A percentile compares a stretch with the other conserved stretches of the same genome.
Evolutionary conservation across 768 basidiomycete species (phyloP).

Genomic region (Lactarius hatsudake): DNA sequence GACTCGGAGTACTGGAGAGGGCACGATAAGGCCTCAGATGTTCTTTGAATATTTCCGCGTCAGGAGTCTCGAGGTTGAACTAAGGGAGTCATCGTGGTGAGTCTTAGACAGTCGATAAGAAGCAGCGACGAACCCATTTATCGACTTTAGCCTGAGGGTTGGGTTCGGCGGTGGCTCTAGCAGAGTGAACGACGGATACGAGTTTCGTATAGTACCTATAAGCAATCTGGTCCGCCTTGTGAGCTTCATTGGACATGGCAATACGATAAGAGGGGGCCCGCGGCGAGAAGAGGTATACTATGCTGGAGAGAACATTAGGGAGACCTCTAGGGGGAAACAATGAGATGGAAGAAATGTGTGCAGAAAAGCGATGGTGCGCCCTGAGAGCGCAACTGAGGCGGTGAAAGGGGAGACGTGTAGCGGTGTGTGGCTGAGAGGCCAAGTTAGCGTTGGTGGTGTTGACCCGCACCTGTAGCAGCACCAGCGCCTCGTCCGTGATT

Average conservation of each 20-base stretch:
- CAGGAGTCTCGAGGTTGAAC: constrained; percentile 83
- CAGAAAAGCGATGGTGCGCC: background rate
- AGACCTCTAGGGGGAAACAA: constrained; percentile 6
- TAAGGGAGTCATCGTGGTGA: constrained; percentile 32
- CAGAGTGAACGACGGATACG: constrained; percentile 68
- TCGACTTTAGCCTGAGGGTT: constrained; percentile 52
- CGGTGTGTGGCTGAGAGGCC: background rate
- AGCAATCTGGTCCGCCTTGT: constrained; percentile 83
- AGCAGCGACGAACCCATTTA: constrained; percentile 66
- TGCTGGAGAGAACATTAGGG: constrained; percentile 27
- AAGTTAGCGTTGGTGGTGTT: background rate
- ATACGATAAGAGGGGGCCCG: constrained; percentile 22
- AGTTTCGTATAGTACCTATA: constrained; percentile 83
- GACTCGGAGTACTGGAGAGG: constrained; percentile 43
- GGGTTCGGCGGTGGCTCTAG: constrained; percentile 59
- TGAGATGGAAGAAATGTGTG: background rate
- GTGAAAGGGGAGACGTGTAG: background rate
- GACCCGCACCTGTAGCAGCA: background rate
- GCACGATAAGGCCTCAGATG: constrained; percentile 59
- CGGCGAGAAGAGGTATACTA: constrained; percentile 22
- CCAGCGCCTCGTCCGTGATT: constrained; percentile 4
- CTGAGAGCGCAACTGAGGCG: background rate
- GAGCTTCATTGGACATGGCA: constrained; percentile 53
- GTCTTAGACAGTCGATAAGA: background rate
- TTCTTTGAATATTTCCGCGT: constrained; percentile 64